Conservation (phyloP, 176 grass and related monocot species). For the Guadua angustifolia region DNA sequence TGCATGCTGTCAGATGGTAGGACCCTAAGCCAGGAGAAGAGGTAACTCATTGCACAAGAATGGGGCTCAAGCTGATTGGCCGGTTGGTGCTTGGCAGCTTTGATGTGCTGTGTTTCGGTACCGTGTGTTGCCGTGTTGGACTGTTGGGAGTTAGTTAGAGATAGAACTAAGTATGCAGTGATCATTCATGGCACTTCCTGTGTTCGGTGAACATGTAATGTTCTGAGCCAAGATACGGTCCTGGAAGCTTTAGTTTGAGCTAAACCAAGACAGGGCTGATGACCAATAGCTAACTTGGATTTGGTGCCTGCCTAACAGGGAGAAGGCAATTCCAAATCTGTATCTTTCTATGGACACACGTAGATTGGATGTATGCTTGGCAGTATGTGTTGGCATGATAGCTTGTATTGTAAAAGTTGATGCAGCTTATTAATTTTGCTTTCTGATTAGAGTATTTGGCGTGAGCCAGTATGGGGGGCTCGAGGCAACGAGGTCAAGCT, state of each 20-base stretch:
- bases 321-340: slow-evolving; percentile 39
- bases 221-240: background rate
- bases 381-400: slow-evolving; percentile 13
- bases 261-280: slow-evolving; percentile 13
- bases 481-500: slow-evolving; percentile 49
- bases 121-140: background rate
- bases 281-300: slow-evolving; percentile 30
- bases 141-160: background rate
- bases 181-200: background rate
- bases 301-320: background rate
- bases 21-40: background rate
- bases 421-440: background rate
- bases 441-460: slow-evolving; percentile 33
- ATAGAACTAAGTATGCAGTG: background rate
- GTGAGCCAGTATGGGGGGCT: slow-evolving; percentile 35
- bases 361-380: slow-evolving; percentile 40
- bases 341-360: slow-evolving; percentile 28
- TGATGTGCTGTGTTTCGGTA: slow-evolving; percentile 16
- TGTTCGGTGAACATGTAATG: background rate
- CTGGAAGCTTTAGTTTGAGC: slow-evolving; percentile 12
- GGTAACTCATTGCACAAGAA: background rate
- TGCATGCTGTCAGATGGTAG: background rate
- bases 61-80: background rate
- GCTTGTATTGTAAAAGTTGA: slow-evolving; percentile 36
- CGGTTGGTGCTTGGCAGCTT: background rate